Percentiles rank a stretch among this genome's conserved stretches.
Conservation (phyloP, 2,329 filamentous ascomycete genomes). For the Diaporthe sp. region DNA sequence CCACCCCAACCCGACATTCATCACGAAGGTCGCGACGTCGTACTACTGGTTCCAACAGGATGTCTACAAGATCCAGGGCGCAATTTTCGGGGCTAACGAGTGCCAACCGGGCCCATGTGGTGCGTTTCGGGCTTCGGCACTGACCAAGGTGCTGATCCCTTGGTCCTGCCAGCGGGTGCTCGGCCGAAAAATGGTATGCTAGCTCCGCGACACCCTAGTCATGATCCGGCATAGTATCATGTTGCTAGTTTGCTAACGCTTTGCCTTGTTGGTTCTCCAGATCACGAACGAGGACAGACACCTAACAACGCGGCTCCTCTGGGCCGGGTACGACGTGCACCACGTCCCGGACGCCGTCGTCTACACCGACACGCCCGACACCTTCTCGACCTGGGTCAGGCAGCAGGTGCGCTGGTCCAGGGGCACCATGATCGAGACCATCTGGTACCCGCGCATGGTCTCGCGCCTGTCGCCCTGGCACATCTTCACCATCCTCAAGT, state of each 20-base stretch:
- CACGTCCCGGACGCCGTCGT: conserved; percentile 15
- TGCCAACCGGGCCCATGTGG: conserved; percentile 24
- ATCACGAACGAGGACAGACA: conserved; percentile 34
- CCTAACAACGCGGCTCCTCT: conserved; percentile 12
- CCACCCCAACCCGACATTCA: conserved; percentile 20
- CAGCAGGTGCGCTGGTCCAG: conserved; percentile 32
- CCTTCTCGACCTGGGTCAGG: conserved; percentile 13
- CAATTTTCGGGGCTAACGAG: conserved; percentile 16
- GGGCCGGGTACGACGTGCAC: conserved; percentile 23
- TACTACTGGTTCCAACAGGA: conserved; percentile 36
- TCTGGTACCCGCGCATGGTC: conserved; percentile 22
- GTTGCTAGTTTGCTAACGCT: not conserved
- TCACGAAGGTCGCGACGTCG: conserved; percentile 4
- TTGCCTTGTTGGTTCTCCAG: not conserved
- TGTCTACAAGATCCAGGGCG: conserved; percentile 19
- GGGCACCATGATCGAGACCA: conserved; percentile 29
- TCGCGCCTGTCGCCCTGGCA: conserved; percentile 24
- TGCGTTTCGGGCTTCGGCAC: conserved; percentile 8
- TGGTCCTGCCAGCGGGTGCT: conserved; percentile 17
- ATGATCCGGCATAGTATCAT: no score
- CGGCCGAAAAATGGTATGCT: conserved; percentile 28
- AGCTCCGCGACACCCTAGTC: not conserved
- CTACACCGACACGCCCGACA: conserved; percentile 28
- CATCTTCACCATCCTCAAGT: conserved; percentile 28
- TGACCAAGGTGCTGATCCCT: conserved; percentile 13